phyloP scores from a whole-genome alignment of 495 filamentous ascomycete genomes.

The Podospora conica region DNA sequence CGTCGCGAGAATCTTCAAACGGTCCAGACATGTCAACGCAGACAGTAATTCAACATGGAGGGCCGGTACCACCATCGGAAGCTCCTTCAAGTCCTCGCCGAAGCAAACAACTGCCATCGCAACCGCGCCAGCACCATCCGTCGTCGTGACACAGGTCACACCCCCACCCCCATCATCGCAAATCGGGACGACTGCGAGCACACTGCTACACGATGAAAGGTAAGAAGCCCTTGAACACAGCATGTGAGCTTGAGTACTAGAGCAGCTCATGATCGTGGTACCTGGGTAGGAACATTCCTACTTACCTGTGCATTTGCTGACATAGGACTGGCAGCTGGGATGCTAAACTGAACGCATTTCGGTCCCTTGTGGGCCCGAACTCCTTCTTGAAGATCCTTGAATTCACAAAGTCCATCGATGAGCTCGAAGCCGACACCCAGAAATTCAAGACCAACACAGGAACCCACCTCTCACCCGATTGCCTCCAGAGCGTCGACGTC shows the following conservation, averaged over 20 bases:
- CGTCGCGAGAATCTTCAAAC: background rate
- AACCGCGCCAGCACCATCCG: no score
- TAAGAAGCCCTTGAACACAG: background rate
- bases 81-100: background rate
- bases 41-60: no score
- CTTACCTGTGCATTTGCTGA: background rate
- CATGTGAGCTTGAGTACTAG: background rate
- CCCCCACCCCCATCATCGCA: no score
- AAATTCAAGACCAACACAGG: no score
- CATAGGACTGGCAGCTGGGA: background rate
- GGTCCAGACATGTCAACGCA: background rate
- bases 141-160: no score
- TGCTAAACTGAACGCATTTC: background rate
- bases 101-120: background rate
- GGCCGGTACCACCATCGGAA: no score
- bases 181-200: background rate
- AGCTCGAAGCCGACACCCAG: no score
- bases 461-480: no score
- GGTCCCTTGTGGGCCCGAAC: background rate
- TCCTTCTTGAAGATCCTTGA: no score
- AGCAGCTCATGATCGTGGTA: background rate
- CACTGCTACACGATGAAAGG: background rate
- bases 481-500: no score
- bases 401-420: no score
- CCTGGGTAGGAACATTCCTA: no score